A percentile compares a stretch with the other conserved stretches of the same genome.
Evolutionary conservation across 768 basidiomycete species (phyloP).

Genomic region (Lentinula sp.): DNA sequence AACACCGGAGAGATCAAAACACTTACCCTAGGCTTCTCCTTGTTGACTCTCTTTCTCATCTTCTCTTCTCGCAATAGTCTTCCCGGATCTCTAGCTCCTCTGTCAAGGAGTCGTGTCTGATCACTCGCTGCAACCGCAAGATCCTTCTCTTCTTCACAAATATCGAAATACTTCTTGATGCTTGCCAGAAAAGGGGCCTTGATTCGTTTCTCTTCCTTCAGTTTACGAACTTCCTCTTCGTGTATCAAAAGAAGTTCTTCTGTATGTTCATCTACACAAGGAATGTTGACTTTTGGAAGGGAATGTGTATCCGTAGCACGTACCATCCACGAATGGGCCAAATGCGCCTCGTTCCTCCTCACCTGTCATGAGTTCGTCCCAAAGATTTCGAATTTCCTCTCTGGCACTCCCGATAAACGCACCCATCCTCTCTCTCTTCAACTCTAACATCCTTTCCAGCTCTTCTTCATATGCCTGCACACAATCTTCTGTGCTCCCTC

Average conservation of each 20-base stretch:
- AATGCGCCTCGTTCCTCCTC: constrained; percentile 81
- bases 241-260: constrained; percentile 84
- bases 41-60: constrained; percentile 89
- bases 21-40: constrained; percentile 88
- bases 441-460: constrained; percentile 80
- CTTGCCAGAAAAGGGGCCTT: constrained; percentile 72
- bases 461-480: constrained; percentile 86
- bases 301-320: constrained; percentile 13
- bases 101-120: constrained; percentile 74
- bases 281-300: constrained; percentile 7
- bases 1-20: neutral
- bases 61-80: constrained; percentile 90
- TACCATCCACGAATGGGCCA: constrained; percentile 79
- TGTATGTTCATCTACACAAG: constrained; percentile 67
- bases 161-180: constrained; percentile 86
- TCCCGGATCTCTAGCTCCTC: constrained; percentile 80
- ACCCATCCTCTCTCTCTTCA: constrained; percentile 85
- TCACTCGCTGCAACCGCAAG: constrained; percentile 77
- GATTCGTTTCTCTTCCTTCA: constrained; percentile 77
- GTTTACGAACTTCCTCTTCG: constrained; percentile 74
- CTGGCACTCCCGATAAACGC: constrained; percentile 80
- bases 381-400: constrained; percentile 71
- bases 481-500: constrained; percentile 75
- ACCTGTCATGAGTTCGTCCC: constrained; percentile 83
- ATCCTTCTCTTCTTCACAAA: constrained; percentile 86